These are phyloP conservation scores for Xylariaceae sp. DNA, from an alignment of 2,329 filamentous ascomycete species.

Conservation along the genomic window DNA sequence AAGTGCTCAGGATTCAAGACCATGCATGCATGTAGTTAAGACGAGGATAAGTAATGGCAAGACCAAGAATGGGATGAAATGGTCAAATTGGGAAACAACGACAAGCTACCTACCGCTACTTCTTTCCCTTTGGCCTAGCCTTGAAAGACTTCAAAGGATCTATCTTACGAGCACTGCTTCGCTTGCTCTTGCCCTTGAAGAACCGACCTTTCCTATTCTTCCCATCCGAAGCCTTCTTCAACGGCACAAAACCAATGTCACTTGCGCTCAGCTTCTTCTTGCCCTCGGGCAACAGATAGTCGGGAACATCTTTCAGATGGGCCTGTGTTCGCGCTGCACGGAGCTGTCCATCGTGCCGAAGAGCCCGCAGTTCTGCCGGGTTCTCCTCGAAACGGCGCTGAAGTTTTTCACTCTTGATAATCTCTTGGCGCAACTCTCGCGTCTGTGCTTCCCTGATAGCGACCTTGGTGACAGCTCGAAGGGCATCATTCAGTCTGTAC, in stretches of 20 bases:
- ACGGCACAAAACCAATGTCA: constrained; percentile 74
- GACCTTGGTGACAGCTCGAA: constrained; percentile 85
- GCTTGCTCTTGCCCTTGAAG: constrained; percentile 47
- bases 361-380: constrained; percentile 79
- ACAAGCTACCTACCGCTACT: constrained; percentile 3
- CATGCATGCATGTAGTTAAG: not conserved
- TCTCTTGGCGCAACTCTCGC: constrained; percentile 21
- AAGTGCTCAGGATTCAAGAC: not conserved
- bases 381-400: constrained; percentile 98
- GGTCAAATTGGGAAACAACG: constrained; percentile 3
- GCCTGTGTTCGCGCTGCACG: constrained; percentile 79
- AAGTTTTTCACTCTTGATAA: constrained; percentile 84
- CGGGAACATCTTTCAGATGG: constrained; percentile 85
- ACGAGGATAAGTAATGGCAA: not conserved
- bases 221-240: constrained; percentile 52
- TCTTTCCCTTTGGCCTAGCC: constrained; percentile 48
- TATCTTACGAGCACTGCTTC: constrained; percentile 60
- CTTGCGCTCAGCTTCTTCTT: constrained; percentile 64
- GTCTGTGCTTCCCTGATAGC: constrained; percentile 52
- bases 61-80: not conserved
- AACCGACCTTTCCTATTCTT: constrained; percentile 46
- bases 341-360: constrained; percentile 87
- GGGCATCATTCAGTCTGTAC: constrained; percentile 89
- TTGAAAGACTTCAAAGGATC: constrained; percentile 92
- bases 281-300: constrained; percentile 84